Conservation (phyloP, 2,329 filamentous ascomycete genomes). For the Botrytis galanthina region DNA sequence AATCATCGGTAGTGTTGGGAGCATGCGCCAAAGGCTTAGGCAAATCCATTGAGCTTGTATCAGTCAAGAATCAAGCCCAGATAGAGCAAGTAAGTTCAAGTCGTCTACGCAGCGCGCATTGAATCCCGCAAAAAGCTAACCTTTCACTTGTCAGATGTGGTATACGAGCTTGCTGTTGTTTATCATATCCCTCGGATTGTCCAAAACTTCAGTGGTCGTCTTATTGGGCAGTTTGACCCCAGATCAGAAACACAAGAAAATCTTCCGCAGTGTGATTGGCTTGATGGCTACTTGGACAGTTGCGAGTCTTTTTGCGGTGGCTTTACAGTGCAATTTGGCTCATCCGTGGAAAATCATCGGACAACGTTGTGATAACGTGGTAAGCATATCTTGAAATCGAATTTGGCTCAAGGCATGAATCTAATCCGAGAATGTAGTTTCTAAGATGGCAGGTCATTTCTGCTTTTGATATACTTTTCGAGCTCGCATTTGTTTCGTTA, state of each 20-base stretch:
- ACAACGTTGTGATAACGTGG: conserved; percentile 32
- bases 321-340: conserved; percentile 43
- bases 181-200: conserved; percentile 43
- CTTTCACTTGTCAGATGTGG: conserved; percentile 35
- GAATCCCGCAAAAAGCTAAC: background rate
- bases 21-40: conserved; percentile 23
- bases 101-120: background rate
- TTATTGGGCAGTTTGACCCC: conserved; percentile 48
- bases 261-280: conserved; percentile 32
- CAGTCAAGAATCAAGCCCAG: conserved; percentile 12
- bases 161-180: conserved; percentile 44
- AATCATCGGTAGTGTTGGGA: conserved; percentile 21
- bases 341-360: conserved; percentile 41
- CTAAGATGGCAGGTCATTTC: conserved; percentile 42
- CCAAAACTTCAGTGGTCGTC: conserved; percentile 44
- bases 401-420: background rate
- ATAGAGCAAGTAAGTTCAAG: conserved; percentile 22
- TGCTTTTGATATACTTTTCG: conserved; percentile 44
- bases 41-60: conserved; percentile 25
- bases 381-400: background rate
- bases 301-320: conserved; percentile 43
- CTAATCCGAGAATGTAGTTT: conserved; percentile 32
- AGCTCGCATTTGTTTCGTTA: conserved; percentile 42
- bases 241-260: conserved; percentile 42
- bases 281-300: conserved; percentile 41